Conservation (phyloP, 2,329 filamentous ascomycete species). For the Ophiostoma fasciatum region DNA sequence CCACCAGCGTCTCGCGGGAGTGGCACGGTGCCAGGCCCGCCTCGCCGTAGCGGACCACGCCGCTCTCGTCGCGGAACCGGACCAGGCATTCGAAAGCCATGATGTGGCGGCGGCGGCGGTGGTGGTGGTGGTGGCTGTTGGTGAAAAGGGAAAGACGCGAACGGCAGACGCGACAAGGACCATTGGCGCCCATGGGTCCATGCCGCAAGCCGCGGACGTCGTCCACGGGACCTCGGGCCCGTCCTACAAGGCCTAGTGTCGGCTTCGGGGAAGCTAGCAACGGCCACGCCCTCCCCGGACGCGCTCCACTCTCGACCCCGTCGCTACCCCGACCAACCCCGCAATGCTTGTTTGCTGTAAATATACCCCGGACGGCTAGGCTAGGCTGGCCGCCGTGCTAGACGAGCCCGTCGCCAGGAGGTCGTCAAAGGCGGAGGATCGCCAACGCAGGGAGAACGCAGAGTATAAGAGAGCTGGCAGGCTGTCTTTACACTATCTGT, state of each 20-base stretch:
- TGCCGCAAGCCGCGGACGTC: too few relatives aligned
- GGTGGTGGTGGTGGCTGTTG: neutral
- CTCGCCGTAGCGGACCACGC: conserved; percentile 2
- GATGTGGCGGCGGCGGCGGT: neutral
- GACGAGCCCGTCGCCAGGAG: too few relatives aligned
- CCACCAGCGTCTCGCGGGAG: conserved; percentile 1
- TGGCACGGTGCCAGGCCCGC: conserved; percentile 1
- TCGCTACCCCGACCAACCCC: too few relatives aligned
- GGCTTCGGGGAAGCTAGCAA: neutral
- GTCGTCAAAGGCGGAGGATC: too few relatives aligned
- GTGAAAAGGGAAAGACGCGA: neutral
- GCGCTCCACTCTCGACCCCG: too few relatives aligned
- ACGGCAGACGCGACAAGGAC: neutral
- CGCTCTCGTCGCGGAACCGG: conserved; percentile 4
- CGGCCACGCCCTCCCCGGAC: too few relatives aligned
- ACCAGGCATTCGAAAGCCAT: conserved; percentile 1
- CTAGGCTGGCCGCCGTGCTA: too few relatives aligned
- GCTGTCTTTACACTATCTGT: too few relatives aligned
- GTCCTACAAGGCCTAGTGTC: neutral
- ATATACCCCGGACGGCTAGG: too few relatives aligned
- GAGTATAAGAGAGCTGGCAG: too few relatives aligned
- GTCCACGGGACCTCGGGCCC: neutral
- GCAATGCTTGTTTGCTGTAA: too few relatives aligned
- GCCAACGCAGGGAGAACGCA: too few relatives aligned
- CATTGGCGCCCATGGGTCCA: neutral